These are phyloP conservation scores for Rutidosis leptorrhynchoides DNA, from an alignment of 129 eudicot genomes.

Conservation along the genomic window DNA sequence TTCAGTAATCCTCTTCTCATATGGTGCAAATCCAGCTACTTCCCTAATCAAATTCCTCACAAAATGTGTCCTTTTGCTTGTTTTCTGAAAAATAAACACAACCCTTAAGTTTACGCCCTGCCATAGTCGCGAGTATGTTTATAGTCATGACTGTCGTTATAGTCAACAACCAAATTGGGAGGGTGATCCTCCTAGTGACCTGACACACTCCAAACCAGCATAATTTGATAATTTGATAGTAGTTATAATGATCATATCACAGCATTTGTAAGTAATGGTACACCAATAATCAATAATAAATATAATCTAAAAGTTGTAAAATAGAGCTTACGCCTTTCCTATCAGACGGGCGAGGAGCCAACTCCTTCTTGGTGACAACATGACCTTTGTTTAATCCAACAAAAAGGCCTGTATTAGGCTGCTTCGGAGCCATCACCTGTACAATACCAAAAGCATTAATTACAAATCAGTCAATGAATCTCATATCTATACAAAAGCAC, in stretches of 20 bases:
- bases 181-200: no score
- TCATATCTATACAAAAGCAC: not conserved
- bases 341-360: slow-evolving; percentile 73
- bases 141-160: no score
- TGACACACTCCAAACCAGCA: no score
- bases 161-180: no score
- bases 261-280: not conserved
- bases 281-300: not conserved
- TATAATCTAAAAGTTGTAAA: not conserved
- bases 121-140: no score
- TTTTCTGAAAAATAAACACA: slow-evolving; percentile 38
- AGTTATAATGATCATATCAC: not conserved
- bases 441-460: no score
- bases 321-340: slow-evolving; percentile 60
- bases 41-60: slow-evolving; percentile 59
- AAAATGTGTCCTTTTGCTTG: slow-evolving; percentile 68
- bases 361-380: slow-evolving; percentile 61
- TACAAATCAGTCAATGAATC: not conserved
- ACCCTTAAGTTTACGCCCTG: not conserved
- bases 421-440: slow-evolving; percentile 67
- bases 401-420: slow-evolving; percentile 64
- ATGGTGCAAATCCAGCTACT: slow-evolving; percentile 79
- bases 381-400: slow-evolving; percentile 83
- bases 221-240: no score
- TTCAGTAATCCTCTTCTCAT: slow-evolving; percentile 75